Base-by-base conservation (phyloP, 805 yeast genomes). In the Metschnikowia borealis region DNA sequence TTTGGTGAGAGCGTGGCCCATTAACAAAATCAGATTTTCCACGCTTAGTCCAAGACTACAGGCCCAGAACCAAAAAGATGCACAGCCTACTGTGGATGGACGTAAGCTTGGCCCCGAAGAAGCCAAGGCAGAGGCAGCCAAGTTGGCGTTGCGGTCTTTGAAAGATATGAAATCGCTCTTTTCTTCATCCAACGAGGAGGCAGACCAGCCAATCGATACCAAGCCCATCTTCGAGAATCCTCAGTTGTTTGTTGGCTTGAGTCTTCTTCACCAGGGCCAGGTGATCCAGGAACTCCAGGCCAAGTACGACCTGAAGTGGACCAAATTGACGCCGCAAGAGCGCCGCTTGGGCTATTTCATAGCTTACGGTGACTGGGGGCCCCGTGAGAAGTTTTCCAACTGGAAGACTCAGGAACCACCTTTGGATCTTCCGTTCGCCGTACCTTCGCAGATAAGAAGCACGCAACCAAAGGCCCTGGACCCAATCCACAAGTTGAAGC, bases 321-420 rank as follows among this genome's bases (percentile, higher is more conserved):
- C 64, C 2, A 65, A 70, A 38, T 55, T 84, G 41, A 71, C 80
- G 3, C 53, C 53, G 11, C 74, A 78, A 46, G 77, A 77, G 47
- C 84, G 85, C 60, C 70, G 77, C 53, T 69, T 84, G 54, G 75
- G 81, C 8, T 84, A 81, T 62, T 83, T 76, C 67, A 74, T 84
- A 31, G 75, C 84, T 0, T 87, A 82, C 64, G 91, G 91, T 2
- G 73, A 84, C 44, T 80, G 86, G 76, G 94, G 90, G 0, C 84
- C 82, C 1, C 73, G 95, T 54, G 82, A 79, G 44, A 78, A 79
- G 18, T 77, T 84, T 49, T 66, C 68, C 45, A 73, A 72, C 54
- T 73, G 80, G 70, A 71, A 69, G 50, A 63, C 72, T n/a, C 54
- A 58, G 26, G 64, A 60, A 3, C 63, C 73, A 6, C 90, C 88